Base-by-base conservation (phyloP, 2,329 filamentous ascomycete genomes). In the Magnaporthiopsis incrustans region DNA sequence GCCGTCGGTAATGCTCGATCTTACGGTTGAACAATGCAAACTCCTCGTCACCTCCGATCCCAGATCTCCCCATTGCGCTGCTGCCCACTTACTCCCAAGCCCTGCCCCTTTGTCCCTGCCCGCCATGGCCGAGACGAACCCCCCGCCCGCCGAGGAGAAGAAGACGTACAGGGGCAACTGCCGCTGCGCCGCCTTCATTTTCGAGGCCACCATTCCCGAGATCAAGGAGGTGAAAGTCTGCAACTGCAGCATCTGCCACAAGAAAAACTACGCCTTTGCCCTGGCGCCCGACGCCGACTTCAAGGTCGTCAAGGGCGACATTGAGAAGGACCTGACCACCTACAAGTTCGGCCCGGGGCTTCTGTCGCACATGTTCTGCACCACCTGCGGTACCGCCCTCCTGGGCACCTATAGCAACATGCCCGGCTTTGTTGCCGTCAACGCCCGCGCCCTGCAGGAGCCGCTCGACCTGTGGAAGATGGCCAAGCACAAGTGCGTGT, bases 201-300 rank as follows among this genome's bases (percentile, higher is more conserved):
- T 80, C 70, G 81, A 82, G 69, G 69, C 77, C 63, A 71, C 75
- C 3, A 59, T 86, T 15, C 83, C 85, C 27, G 84, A 89, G 70
- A 79, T 90, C 66, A 84, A 83, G 69, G 73, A 78, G 5, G 80
- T 79, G 7, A 71, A 74, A 5, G 78, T 83, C 70, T 89, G 89
- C 75, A 87, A 88, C 73, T 91, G 89, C 76, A 89, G 85, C 74
- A 83, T 89, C 67, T 89, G 88, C 71, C 69, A 67, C 69, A 82
- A 78, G 68, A 82, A 81, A 70, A 79, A 74, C 22, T 78, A 79
- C 58, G 70, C 81, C 53, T 81, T 73, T 71, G 59, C 74, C 26
- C 70, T 76, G 44, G 70, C 74, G 8, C 69, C 70, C 4, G 66
- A 68, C 0, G 69, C 72, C 50, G 65, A 72, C 57, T 73, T 83